Conservation (phyloP, 805 yeast genomes). For the Maudiozyma serrabonitensis region DNA sequence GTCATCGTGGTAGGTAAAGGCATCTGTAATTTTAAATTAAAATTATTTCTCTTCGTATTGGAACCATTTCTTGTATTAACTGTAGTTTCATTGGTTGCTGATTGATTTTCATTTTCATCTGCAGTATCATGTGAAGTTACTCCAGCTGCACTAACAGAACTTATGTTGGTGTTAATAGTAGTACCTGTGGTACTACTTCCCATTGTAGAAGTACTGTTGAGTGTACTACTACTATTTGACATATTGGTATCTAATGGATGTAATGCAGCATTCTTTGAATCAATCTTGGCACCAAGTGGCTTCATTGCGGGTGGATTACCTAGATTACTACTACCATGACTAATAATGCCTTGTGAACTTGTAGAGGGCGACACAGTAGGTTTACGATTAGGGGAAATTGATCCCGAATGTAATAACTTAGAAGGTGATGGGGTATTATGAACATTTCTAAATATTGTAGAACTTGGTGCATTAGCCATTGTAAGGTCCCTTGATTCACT, state of each 20-base stretch:
- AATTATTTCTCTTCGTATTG: slow-evolving; percentile 37
- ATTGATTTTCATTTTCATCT: not conserved
- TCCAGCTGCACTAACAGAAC: not conserved
- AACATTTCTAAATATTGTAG: slow-evolving; percentile 2
- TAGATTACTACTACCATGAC: not conserved
- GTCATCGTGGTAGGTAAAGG: slow-evolving; percentile 53
- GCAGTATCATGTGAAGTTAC: not conserved
- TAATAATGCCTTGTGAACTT: not conserved
- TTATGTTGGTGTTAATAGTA: not conserved
- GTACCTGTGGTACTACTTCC: slow-evolving; percentile 1
- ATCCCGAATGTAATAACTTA: slow-evolving; percentile 28
- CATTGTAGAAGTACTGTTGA: not conserved
- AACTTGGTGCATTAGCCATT: slow-evolving; percentile 6
- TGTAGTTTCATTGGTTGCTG: not conserved
- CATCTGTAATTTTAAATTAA: slow-evolving; percentile 61
- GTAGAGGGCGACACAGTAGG: slow-evolving; percentile 14
- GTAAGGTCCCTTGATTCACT: slow-evolving; percentile 10
- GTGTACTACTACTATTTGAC: not conserved
- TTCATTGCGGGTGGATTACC: slow-evolving; percentile 35
- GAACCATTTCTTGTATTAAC: slow-evolving; percentile 18
- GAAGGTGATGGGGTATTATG: slow-evolving; percentile 42
- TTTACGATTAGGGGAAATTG: slow-evolving; percentile 13
- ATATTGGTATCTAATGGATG: slow-evolving; percentile 30
- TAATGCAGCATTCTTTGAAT: slow-evolving; percentile 18
- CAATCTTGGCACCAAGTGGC: slow-evolving; percentile 16